Conservation (phyloP, 2,329 filamentous ascomycete species). For the Colletotrichum gloeosporioides region DNA sequence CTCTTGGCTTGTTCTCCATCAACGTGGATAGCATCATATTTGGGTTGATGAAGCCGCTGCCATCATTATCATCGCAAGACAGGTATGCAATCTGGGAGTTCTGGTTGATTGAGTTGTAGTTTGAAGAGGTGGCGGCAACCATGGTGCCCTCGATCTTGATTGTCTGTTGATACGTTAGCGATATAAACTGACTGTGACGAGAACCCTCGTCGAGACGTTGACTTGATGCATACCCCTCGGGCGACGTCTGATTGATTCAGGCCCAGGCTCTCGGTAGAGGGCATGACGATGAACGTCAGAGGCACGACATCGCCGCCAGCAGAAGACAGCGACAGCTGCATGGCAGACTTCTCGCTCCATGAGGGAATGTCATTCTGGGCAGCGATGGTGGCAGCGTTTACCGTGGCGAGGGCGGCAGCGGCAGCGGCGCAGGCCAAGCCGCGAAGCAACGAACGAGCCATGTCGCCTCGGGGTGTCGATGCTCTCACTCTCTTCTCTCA, state of each 20-base stretch:
- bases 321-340: conserved; percentile 44
- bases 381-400: conserved; percentile 35
- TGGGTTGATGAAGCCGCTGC: conserved; percentile 46
- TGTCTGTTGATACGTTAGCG: conserved; percentile 34
- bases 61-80: conserved; percentile 55
- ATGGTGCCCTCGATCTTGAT: conserved; percentile 51
- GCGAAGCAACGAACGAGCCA: conserved; percentile 36
- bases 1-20: conserved; percentile 57
- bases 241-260: conserved; percentile 43
- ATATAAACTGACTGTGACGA: background rate
- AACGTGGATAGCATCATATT: conserved; percentile 56
- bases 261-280: conserved; percentile 47
- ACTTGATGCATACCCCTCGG: conserved; percentile 38
- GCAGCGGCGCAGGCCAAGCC: conserved; percentile 35
- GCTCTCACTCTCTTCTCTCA: background rate
- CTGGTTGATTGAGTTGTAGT: conserved; percentile 41
- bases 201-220: background rate
- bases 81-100: conserved; percentile 56
- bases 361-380: conserved; percentile 38
- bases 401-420: conserved; percentile 37
- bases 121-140: conserved; percentile 46
- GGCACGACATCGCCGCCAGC: conserved; percentile 27
- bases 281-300: conserved; percentile 47
- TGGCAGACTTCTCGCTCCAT: conserved; percentile 43
- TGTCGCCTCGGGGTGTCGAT: conserved; percentile 23